Evolutionary conservation across 2,329 filamentous ascomycete species (phyloP).

Genomic region (Hawksworthiomyces lignivorus): DNA sequence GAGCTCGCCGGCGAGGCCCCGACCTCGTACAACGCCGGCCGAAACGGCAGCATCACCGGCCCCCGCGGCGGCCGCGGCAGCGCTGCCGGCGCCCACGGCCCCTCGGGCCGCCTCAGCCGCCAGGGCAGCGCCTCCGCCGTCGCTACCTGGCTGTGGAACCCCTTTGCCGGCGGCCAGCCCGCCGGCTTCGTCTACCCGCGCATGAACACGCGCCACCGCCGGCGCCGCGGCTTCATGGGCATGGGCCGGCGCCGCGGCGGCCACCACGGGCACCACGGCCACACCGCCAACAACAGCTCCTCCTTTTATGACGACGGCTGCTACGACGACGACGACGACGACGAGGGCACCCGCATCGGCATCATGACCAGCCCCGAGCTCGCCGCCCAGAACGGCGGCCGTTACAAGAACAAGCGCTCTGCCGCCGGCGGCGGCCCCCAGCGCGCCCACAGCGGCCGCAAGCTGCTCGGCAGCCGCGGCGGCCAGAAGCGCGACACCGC

Average conservation of each 20-base stretch:
- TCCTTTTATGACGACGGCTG: too few species aligned
- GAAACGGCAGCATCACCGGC: slow-evolving; percentile 40
- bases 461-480: slow-evolving; percentile 2
- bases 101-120: not conserved
- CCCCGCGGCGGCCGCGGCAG: slow-evolving; percentile 19
- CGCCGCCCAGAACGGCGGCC: slow-evolving; percentile 20
- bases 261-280: slow-evolving; percentile 40
- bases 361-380: slow-evolving; percentile 38
- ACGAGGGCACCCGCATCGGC: slow-evolving; percentile 27
- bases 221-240: slow-evolving; percentile 20
- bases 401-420: too few species aligned
- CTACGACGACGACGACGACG: slow-evolving; percentile 19
- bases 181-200: slow-evolving; percentile 43
- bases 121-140: slow-evolving; percentile 16
- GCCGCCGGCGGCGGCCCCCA: slow-evolving; percentile 10
- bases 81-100: too few species aligned
- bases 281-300: too few species aligned
- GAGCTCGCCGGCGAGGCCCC: slow-evolving; percentile 59
- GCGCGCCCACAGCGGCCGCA: slow-evolving; percentile 1
- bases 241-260: too few species aligned
- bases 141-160: too few species aligned
- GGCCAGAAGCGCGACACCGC: slow-evolving; percentile 1
- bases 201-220: slow-evolving; percentile 17
- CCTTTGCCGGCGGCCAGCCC: slow-evolving; percentile 41
- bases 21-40: slow-evolving; percentile 47